Evolutionary conservation across 2,329 filamentous ascomycete genomes (phyloP).

Genomic region (Paracoccidioides brasiliensis): DNA sequence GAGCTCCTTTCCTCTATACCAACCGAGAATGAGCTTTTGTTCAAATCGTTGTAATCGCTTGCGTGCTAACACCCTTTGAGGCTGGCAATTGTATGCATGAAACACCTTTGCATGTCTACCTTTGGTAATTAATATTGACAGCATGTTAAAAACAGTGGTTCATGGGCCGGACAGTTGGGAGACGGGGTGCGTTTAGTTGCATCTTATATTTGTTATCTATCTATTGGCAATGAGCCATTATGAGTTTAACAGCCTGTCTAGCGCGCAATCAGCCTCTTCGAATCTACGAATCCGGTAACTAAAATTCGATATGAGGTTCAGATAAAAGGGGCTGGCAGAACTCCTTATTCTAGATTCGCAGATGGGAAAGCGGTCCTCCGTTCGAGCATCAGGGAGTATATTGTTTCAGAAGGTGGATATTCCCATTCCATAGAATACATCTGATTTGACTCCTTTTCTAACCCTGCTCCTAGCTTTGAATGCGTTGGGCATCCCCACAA

Average conservation of each 20-base stretch:
- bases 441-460: background rate
- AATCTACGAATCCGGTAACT: constrained; percentile 62
- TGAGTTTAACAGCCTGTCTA: constrained; percentile 11
- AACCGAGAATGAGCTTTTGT: background rate
- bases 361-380: constrained; percentile 89
- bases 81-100: constrained; percentile 37
- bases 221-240: background rate
- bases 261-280: constrained; percentile 85
- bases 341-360: constrained; percentile 90
- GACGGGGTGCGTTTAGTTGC: constrained; percentile 47
- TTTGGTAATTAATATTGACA: constrained; percentile 19
- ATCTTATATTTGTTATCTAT: background rate
- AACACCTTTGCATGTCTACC: background rate
- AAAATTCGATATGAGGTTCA: constrained; percentile 76
- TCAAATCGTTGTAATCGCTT: background rate
- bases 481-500: constrained; percentile 73
- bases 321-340: constrained; percentile 84
- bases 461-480: constrained; percentile 43
- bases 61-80: constrained; percentile 14
- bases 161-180: constrained; percentile 91
- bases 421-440: background rate
- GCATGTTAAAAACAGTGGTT: constrained; percentile 41
- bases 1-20: background rate
- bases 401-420: constrained; percentile 66
- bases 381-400: constrained; percentile 85